These are phyloP conservation scores for Lantana camara DNA, from an alignment of 257 asterid genomes.

Conservation along the genomic window DNA sequence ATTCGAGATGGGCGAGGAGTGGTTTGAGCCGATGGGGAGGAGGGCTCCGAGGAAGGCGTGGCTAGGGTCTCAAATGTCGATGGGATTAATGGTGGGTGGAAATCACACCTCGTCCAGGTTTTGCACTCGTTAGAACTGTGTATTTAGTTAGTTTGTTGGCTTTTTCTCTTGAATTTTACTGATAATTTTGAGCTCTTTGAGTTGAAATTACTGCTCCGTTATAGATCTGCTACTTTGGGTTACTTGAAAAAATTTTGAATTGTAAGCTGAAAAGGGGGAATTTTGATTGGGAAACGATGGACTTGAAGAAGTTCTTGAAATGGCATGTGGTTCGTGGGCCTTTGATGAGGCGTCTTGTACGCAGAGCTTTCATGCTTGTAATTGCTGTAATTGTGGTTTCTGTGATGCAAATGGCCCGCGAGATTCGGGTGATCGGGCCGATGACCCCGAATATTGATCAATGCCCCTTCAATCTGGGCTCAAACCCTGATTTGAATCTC, in stretches of 20 bases:
- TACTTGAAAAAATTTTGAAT: slow-evolving; percentile 24
- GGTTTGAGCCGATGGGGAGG: slow-evolving; percentile 48
- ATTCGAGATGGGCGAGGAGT: slow-evolving; percentile 32
- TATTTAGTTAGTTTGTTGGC: slow-evolving; percentile 10
- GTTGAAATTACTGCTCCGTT: slow-evolving; percentile 35
- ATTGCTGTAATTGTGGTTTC: slow-evolving; percentile 53
- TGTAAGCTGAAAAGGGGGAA: slow-evolving; percentile 17
- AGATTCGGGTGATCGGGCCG: slow-evolving; percentile 42
- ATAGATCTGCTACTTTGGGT: slow-evolving; percentile 35
- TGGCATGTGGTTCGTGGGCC: slow-evolving; percentile 54
- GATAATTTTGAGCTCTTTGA: slow-evolving; percentile 21
- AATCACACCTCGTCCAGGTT: slow-evolving; percentile 98
- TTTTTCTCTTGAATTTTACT: slow-evolving; percentile 27
- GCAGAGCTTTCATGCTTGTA: slow-evolving; percentile 59
- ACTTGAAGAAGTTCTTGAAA: slow-evolving; percentile 48
- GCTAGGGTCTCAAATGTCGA: slow-evolving; percentile 68
- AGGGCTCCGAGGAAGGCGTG: slow-evolving; percentile 59
- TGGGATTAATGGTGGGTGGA: slow-evolving; percentile 91
- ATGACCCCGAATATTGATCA: slow-evolving; percentile 34
- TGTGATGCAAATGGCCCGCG: slow-evolving; percentile 48
- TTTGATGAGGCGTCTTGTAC: slow-evolving; percentile 52
- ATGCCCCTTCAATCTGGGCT: slow-evolving; percentile 54
- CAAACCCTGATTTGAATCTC: slow-evolving; percentile 31
- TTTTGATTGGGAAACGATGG: slow-evolving; percentile 38
- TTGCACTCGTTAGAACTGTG: slow-evolving; percentile 72